Base-by-base conservation (phyloP, 306 rosid genomes). In the Fragaria vesca region DNA sequence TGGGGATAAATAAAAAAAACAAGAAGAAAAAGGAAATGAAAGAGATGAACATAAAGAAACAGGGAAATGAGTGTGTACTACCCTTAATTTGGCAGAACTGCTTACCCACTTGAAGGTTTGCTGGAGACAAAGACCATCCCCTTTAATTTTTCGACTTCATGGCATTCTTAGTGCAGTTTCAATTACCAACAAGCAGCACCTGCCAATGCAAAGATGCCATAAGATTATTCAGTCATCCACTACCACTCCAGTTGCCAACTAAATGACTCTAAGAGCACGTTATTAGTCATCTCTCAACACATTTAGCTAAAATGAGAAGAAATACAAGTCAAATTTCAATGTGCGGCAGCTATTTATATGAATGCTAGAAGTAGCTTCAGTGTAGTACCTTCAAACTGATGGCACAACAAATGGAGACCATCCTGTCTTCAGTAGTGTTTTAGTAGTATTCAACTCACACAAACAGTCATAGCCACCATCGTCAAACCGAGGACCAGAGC, bases 251-350 rank as follows among this genome's bases (percentile, higher is more conserved):
- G 21, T 26, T 26, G 18, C 69, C 69, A 63, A 28, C 45, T 16
- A 65, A 65, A 34, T 16, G 45, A 32, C 10, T 34, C 18, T 34
- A 6, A 16, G 11, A 65, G 69, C 24, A 65, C 36, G 69, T 7
- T 17, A 65, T 32, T 63, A 16, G 66, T 65, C 69, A 65, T 63
- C 43, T 62, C n/a, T 63, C 21, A 63, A 32, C n/a, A 62, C 68
- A 28, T 15, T 32, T 62, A 28, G 68, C 68, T 62, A 43, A 60
- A 24, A 12, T 24, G 65, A 58, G 16, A 24, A 24, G 18, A 24
- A 24, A 60, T 24, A 58, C 66, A 60, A 24, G 17, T 26, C 36
- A 60, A 26, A 26, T 26, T 9, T 24, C 16, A 21, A 26, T 10
- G 7, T 24, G 65, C 1, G 4, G 8, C 34, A 60, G 66, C 34